A percentile compares a stretch with the other conserved stretches of the same genome.
Conservation (phyloP, 805 yeast species). For the Saturnispora halmiae region DNA sequence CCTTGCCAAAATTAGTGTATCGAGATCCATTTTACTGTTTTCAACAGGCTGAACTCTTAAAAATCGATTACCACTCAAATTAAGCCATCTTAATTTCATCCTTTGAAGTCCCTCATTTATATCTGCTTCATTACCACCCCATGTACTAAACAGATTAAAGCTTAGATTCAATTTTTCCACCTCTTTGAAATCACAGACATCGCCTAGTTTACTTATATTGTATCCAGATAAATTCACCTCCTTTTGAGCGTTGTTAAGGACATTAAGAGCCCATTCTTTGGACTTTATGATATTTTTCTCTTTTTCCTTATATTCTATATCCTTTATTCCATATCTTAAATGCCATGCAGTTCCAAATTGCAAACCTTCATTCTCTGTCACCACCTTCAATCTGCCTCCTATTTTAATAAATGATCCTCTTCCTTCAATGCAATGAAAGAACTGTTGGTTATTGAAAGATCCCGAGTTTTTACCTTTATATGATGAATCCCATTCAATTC, state of each 20-base stretch:
- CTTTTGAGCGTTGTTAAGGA: constrained; percentile 1
- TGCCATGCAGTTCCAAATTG: constrained; percentile 41
- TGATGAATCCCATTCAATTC: constrained; percentile 8
- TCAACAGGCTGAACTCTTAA: constrained; percentile 1
- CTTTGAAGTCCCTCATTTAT: constrained; percentile 31
- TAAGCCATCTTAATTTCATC: constrained; percentile 30
- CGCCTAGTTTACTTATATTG: constrained; percentile 33
- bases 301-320: neutral
- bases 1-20: neutral
- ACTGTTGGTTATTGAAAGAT: constrained; percentile 37
- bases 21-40: neutral
- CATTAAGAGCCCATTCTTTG: neutral
- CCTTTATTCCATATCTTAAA: constrained; percentile 1
- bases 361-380: constrained; percentile 20
- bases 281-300: too few species aligned
- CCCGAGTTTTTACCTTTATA: constrained; percentile 65
- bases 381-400: constrained; percentile 21
- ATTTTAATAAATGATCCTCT: constrained; percentile 60
- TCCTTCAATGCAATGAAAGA: constrained; percentile 39
- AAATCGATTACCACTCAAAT: constrained; percentile 49
- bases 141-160: constrained; percentile 1
- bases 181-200: constrained; percentile 28
- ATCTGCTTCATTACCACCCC: neutral
- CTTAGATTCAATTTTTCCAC: constrained; percentile 9
- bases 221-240: constrained; percentile 23